Percentiles rank a stretch among this genome's conserved stretches.
phyloP scores from a whole-genome alignment of 164 flowering plant genomes.

The Aristolochia contorta region DNA sequence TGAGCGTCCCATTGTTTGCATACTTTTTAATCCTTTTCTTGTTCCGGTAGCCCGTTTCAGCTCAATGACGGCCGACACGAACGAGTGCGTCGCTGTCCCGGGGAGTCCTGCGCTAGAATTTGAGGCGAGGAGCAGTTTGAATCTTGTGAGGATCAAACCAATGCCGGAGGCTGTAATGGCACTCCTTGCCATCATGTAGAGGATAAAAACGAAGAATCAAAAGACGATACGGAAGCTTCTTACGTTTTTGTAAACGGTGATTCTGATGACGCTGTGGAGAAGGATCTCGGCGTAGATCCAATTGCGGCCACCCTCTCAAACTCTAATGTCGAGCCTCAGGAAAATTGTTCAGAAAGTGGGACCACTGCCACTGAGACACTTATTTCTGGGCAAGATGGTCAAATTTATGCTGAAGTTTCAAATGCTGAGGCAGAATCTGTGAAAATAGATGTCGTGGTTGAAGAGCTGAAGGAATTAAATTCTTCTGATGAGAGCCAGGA shows the following conservation, averaged over 20 bases:
- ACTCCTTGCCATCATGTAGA: slow-evolving; percentile 6
- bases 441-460: background rate
- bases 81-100: slow-evolving; percentile 3
- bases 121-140: slow-evolving; percentile 6
- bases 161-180: slow-evolving; percentile 11
- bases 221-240: slow-evolving; percentile 20
- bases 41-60: background rate
- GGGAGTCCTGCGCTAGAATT: slow-evolving; percentile 8
- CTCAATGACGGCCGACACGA: slow-evolving; percentile 19
- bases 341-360: too few relatives aligned
- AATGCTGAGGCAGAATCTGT: slow-evolving; percentile 1
- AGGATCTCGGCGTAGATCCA: slow-evolving; percentile 7
- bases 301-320: slow-evolving; percentile 1
- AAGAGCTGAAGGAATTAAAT: background rate
- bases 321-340: background rate
- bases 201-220: slow-evolving; percentile 5
- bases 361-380: background rate
- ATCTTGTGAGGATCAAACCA: slow-evolving; percentile 9
- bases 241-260: slow-evolving; percentile 22
- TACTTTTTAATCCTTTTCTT: background rate
- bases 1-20: background rate
- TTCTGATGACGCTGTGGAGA: slow-evolving; percentile 8
- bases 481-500: too few relatives aligned
- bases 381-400: background rate
- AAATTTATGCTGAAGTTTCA: background rate